Percentiles rank a stretch among this genome's conserved stretches.
Evolutionary conservation across 106 monocot genomes (phyloP).

Genomic region (Dendrobium huoshanense): DNA sequence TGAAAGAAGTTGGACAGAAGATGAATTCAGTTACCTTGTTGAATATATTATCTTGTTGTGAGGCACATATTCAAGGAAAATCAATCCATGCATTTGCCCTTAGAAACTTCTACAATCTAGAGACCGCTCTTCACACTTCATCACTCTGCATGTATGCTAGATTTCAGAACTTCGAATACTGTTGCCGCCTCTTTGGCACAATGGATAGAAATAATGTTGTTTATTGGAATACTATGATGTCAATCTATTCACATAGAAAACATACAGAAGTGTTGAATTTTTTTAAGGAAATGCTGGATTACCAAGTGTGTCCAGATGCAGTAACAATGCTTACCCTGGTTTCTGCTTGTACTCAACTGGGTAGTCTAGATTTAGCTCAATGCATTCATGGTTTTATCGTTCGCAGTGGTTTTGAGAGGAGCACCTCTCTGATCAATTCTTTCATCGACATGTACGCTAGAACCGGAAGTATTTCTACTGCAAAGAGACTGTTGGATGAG

Average conservation of each 20-base stretch:
- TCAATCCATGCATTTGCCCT: conserved; percentile 52
- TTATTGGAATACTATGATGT: conserved; percentile 59
- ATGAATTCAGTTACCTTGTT: conserved; percentile 48
- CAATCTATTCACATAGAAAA: conserved; percentile 25
- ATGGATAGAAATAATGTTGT: conserved; percentile 35
- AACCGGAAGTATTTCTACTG: conserved; percentile 35
- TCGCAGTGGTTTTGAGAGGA: conserved; percentile 29
- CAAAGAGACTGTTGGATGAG: conserved; percentile 34
- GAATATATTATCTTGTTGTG: conserved; percentile 44
- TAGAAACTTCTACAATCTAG: conserved; percentile 28
- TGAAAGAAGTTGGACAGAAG: conserved; percentile 28
- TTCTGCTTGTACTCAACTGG: conserved; percentile 42
- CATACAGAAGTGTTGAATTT: conserved; percentile 19
- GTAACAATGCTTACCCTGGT: conserved; percentile 46
- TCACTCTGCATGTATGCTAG: conserved; percentile 52
- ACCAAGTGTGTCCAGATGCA: conserved; percentile 32
- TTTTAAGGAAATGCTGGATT: conserved; percentile 45
- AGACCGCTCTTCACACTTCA: conserved; percentile 44
- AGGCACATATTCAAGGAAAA: conserved; percentile 34
- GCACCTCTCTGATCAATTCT: conserved; percentile 30
- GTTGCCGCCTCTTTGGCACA: conserved; percentile 29
- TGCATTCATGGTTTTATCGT: conserved; percentile 24
- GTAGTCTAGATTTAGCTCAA: conserved; percentile 17
- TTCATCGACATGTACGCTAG: conserved; percentile 48
- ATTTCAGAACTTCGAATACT: conserved; percentile 37